Base-by-base conservation (phyloP, 2,329 filamentous ascomycete species). In the Penicillium sp. region DNA sequence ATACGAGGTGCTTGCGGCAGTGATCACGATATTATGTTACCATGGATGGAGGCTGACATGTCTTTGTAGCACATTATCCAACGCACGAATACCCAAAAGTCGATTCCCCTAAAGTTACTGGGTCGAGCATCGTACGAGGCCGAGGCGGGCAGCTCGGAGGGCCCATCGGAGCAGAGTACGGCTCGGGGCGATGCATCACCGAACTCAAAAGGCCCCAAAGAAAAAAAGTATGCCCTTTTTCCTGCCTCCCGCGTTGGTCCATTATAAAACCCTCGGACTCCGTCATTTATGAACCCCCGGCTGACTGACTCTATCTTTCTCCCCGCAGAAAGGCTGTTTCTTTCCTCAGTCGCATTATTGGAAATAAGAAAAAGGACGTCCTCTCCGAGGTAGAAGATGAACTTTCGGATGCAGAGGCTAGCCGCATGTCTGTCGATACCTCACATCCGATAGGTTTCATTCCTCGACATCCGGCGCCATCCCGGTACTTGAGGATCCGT, bases 401-500 rank as follows among this genome's bases (percentile, higher is more conserved):
- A 72, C 86, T 83, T 63, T 90, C 88, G 1, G 89, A 92, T 63
- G 70, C 84, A 42, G 86, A 85, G 45, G 81, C 82, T 58, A 82
- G 84, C 60, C 83, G 90, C 58, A 88, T 87, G 76, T 87, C 95
- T 71, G 89, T 90, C 30, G 83, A 88, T 62, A 85, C 92, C 53
- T 88, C 88, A 33, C 87, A 90, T 53, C 82, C 87, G 45, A 81
- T 89, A 64, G 88, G 90, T 53, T 97, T 87, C 70, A 90, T 90
- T 50, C 92, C 94, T 7, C 84, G 87, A 56, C 87, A 95, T 66
- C 94, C 94, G 58, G 89, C 92, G 48, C 92, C 92, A 3, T 90
- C 92, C 2, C 85, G 89, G 24, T 97, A 97, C 66, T 94, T 97
- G 64, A 90, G 90, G 58, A 87, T 96, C 53, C 85, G 87, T 57